phyloP scores from a whole-genome alignment of 306 rosid genomes.

The Ormosia semicastrata region DNA sequence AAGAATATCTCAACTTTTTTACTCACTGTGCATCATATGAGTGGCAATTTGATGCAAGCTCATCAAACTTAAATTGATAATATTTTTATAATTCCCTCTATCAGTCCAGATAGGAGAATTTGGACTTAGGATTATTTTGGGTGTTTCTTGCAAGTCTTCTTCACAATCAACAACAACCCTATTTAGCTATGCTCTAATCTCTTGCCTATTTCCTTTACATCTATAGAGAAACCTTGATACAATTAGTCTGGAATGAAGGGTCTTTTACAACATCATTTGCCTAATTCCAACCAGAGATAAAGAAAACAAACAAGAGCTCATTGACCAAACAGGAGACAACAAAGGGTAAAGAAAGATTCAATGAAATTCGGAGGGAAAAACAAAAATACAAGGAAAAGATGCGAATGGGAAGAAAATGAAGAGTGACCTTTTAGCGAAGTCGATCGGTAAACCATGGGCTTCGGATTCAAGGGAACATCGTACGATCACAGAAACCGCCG shows the following conservation, averaged over 20 bases:
- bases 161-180: background rate
- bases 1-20: too few species aligned
- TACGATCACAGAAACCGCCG: background rate
- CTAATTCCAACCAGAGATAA: background rate
- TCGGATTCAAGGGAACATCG: background rate
- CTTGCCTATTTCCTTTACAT: background rate
- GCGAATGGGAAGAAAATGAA: background rate
- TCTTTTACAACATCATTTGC: background rate
- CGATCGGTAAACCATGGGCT: background rate
- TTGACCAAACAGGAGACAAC: background rate
- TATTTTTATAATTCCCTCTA: background rate
- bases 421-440: conserved; percentile 21
- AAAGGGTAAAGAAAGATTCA: background rate
- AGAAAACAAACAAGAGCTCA: background rate
- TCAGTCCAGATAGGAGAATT: background rate
- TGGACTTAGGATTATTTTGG: background rate
- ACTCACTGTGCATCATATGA: background rate
- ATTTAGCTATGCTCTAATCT: background rate
- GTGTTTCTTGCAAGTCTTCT: background rate
- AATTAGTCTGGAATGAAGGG: background rate
- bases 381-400: background rate
- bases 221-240: background rate
- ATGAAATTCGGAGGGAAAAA: background rate
- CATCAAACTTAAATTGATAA: background rate
- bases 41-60: background rate